Conservation (phyloP, 805 yeast genomes). For the Kregervanrija pseudodelftensis region DNA sequence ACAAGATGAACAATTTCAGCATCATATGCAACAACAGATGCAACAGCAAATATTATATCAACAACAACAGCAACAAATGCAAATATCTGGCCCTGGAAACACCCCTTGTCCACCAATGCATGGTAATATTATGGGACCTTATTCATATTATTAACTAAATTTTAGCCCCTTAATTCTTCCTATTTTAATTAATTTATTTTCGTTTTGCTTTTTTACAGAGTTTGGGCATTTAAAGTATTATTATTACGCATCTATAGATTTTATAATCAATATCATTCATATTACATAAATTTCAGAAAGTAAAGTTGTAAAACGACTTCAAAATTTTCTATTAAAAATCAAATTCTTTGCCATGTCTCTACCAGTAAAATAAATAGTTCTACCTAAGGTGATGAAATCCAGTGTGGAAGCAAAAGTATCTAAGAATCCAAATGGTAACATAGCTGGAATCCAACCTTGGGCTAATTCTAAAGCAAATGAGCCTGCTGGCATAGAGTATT, state of each 20-base stretch:
- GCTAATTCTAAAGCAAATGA: conserved; percentile 91
- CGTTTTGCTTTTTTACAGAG: too few relatives aligned
- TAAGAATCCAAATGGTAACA: conserved; percentile 93
- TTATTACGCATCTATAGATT: conserved; percentile 1
- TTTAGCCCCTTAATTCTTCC: not conserved
- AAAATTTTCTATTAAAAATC: conserved; percentile 59
- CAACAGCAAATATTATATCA: too few relatives aligned
- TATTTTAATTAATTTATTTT: not conserved
- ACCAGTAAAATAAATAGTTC: conserved; percentile 71
- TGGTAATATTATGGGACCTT: too few relatives aligned
- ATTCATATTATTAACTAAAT: too few relatives aligned
- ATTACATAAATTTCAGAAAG: too few relatives aligned
- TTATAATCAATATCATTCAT: not conserved
- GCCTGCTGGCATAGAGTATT: conserved; percentile 78
- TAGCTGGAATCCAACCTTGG: conserved; percentile 97
- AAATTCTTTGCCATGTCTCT: conserved; percentile 69
- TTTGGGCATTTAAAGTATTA: not conserved
- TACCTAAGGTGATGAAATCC: conserved; percentile 60
- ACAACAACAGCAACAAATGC: too few relatives aligned
- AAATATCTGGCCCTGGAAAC: too few relatives aligned
- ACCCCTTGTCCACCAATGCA: too few relatives aligned
- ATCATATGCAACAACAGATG: too few relatives aligned
- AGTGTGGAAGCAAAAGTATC: conserved; percentile 75
- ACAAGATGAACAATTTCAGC: too few relatives aligned
- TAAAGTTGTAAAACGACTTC: conserved; percentile 6